A percentile compares a stretch with the other conserved stretches of the same genome.
phyloP scores from a whole-genome alignment of 1,139 yeast genomes.

The Blastobotrys apis region DNA sequence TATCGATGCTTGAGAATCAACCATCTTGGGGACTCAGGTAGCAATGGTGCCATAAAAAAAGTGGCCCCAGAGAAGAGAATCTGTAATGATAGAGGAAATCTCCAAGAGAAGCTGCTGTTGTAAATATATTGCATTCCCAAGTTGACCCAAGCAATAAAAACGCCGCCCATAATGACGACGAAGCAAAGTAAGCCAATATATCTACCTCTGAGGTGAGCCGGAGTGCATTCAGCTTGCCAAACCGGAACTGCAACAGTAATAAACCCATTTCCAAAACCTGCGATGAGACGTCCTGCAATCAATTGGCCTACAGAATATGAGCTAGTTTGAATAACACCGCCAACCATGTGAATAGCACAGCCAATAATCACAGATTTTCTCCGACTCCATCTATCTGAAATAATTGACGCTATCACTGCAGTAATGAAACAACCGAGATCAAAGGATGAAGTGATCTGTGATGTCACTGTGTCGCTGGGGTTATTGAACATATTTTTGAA shows the following conservation, averaged over 20 bases:
- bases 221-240: constrained; percentile 58
- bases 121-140: constrained; percentile 62
- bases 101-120: constrained; percentile 18
- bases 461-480: no score
- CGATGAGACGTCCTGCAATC: constrained; percentile 34
- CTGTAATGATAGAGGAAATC: constrained; percentile 44
- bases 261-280: constrained; percentile 53
- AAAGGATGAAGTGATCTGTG: no score
- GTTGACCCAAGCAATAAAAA: constrained; percentile 72
- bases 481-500: no score
- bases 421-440: no score
- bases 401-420: no score
- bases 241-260: constrained; percentile 55
- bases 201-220: constrained; percentile 50
- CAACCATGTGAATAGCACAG: constrained; percentile 15
- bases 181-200: constrained; percentile 30
- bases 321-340: constrained; percentile 15
- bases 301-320: constrained; percentile 18
- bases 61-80: constrained; percentile 44
- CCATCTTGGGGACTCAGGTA: constrained; percentile 80
- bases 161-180: constrained; percentile 44
- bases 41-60: no score
- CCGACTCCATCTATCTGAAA: constrained; percentile 16
- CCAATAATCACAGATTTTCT: constrained; percentile 16
- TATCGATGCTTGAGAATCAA: constrained; percentile 48